These are phyloP conservation scores for Colletotrichum tropicale DNA, from an alignment of 2,329 filamentous ascomycete genomes.

Conservation along the genomic window DNA sequence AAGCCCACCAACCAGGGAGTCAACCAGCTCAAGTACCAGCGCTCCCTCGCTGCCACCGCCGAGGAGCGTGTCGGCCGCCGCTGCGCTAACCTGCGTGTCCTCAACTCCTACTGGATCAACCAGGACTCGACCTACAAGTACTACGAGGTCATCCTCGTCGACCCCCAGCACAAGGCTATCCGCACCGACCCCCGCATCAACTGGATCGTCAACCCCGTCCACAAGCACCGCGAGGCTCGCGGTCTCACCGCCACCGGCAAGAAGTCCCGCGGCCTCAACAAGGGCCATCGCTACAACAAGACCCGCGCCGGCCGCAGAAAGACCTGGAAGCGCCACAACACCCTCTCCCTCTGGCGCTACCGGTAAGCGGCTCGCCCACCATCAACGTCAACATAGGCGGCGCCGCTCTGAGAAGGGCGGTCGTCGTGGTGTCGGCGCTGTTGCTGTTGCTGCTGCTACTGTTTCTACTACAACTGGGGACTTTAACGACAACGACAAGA, in stretches of 20 bases:
- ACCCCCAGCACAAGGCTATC: slow-evolving; percentile 99
- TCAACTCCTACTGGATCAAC: slow-evolving; percentile 99
- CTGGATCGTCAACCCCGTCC: slow-evolving; percentile 99
- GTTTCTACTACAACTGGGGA: background rate
- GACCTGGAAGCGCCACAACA: slow-evolving; percentile 99
- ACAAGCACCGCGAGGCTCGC: slow-evolving; percentile 99
- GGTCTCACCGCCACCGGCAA: slow-evolving; percentile 98
- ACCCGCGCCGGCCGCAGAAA: slow-evolving; percentile 96
- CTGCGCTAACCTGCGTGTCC: slow-evolving; percentile 97
- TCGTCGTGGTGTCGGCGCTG: background rate
- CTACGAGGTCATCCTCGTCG: slow-evolving; percentile 99
- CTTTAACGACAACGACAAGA: background rate
- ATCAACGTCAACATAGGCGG: background rate
- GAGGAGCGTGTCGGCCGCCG: slow-evolving; percentile 99
- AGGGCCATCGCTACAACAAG: slow-evolving; percentile 99
- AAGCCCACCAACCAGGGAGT: slow-evolving; percentile 99
- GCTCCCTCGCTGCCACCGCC: slow-evolving; percentile 94
- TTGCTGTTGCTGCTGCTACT: background rate
- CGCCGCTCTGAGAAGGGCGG: background rate
- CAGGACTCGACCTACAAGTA: slow-evolving; percentile 99
- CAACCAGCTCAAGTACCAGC: slow-evolving; percentile 99
- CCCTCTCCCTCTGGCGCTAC: slow-evolving; percentile 98
- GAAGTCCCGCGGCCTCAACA: slow-evolving; percentile 99
- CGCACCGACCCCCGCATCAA: slow-evolving; percentile 99
- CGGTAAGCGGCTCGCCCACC: slow-evolving; percentile 61